phyloP scores from a whole-genome alignment of 2,329 filamentous ascomycete species.

The Aspergillus ochraceoroseus region DNA sequence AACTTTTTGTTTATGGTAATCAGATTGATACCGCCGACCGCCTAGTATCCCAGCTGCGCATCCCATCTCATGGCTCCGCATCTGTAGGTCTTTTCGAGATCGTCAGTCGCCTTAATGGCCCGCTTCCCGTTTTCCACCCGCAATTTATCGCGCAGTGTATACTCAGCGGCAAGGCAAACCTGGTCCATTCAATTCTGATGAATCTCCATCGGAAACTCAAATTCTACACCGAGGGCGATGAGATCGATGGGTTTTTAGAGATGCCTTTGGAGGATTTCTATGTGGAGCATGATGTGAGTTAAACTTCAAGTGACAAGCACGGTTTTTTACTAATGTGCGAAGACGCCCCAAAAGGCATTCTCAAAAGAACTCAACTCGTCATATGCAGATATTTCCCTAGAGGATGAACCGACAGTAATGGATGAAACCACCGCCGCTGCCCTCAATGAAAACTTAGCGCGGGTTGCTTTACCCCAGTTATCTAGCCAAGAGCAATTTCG shows the following conservation, averaged over 20 bases:
- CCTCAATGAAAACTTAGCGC: constrained; percentile 72
- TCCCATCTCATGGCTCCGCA: constrained; percentile 46
- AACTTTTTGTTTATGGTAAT: constrained; percentile 79
- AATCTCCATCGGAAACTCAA: constrained; percentile 71
- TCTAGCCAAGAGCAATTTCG: constrained; percentile 83
- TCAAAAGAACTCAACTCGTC: constrained; percentile 49
- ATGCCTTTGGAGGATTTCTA: constrained; percentile 50
- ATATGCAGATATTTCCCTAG: constrained; percentile 48
- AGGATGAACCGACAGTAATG: constrained; percentile 59
- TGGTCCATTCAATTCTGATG: constrained; percentile 69
- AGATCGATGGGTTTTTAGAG: constrained; percentile 71
- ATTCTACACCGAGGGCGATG: constrained; percentile 75
- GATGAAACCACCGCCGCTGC: constrained; percentile 64
- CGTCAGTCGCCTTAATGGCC: constrained; percentile 77
- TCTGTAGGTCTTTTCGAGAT: constrained; percentile 71
- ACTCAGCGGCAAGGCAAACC: constrained; percentile 65
- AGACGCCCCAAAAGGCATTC: constrained; percentile 40
- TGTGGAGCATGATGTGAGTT: constrained; percentile 43
- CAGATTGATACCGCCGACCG: constrained; percentile 62
- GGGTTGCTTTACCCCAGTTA: constrained; percentile 69
- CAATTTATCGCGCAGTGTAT: constrained; percentile 86
- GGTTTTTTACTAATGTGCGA: constrained; percentile 13
- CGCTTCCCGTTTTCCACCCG: constrained; percentile 85
- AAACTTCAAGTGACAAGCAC: not conserved
- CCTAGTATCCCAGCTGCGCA: constrained; percentile 53